Base-by-base conservation (phyloP, 106 monocot species). In the Platanthera guangdongensis region DNA sequence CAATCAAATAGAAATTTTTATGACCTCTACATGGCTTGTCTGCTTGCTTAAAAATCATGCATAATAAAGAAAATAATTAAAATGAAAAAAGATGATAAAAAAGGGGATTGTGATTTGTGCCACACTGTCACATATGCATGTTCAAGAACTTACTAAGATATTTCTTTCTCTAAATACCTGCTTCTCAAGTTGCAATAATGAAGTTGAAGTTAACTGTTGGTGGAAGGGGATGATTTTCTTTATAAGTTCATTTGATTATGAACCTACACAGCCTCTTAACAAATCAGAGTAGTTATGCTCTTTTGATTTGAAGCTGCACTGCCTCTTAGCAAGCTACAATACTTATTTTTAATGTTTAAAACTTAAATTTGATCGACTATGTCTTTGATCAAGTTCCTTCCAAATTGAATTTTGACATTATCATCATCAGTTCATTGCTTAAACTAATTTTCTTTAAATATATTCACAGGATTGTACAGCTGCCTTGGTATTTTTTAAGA, bases 401-500 rank as follows among this genome's bases (percentile, higher is more conserved):
- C 22, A 7, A 63, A 22, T 25, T 63, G 63, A 63, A 19, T 22
- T 63, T 21, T 1, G 39, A 55, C 55, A 11, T 63, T 63, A 22
- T 22, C 25, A 68, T 71, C 21, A 47, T 47, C 47, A 47, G 13
- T 71, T 6, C n/a, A 48, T 28, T n/a, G 7, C 18, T 48, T 71
- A 71, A 47, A 14, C 11, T 70, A 46, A 71, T 48, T 71, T 15
- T 72, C 22, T 50, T 74, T 39, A 9, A 65, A 72, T 46, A 53
- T 64, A 68, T 13, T 15, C 68, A 47, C 82, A 96, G 93, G 91
- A 89, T 79, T 91, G 85, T 76, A 59, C 89, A 76, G 88, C 91
- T 78, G 96, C 96, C 48, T 91, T 96, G 81, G 89, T 96, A 2
- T 93, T 93, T 77, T 96, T 96, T 74, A 96, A 89, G 63, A 87